These are phyloP conservation scores for Paraleonurus japonicus DNA, from an alignment of 257 asterid genomes.

Conservation along the genomic window DNA sequence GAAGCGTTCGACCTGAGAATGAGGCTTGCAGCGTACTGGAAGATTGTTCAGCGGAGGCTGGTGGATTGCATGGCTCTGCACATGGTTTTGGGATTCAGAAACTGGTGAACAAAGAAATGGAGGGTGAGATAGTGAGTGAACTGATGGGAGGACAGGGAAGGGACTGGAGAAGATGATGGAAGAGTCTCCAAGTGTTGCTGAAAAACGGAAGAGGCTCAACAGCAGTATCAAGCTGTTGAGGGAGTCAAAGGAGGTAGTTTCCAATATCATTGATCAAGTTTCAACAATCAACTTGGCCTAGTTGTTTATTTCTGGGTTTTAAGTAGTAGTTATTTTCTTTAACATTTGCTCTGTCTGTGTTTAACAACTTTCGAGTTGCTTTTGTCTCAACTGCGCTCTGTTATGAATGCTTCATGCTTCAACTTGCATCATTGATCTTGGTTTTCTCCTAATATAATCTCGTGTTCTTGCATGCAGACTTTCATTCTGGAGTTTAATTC, in stretches of 20 bases:
- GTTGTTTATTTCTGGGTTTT: background rate
- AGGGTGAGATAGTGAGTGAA: constrained; percentile 21
- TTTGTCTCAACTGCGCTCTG: background rate
- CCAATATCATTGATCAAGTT: constrained; percentile 29
- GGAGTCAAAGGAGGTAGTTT: constrained; percentile 37
- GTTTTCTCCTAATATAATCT: too few species aligned
- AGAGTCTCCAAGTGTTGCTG: constrained; percentile 27
- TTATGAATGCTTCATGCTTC: too few species aligned
- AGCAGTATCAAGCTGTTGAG: constrained; percentile 30
- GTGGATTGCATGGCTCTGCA: constrained; percentile 29
- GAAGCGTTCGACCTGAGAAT: constrained; percentile 35
- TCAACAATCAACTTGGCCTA: background rate
- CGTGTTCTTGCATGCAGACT: too few species aligned
- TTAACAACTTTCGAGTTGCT: background rate
- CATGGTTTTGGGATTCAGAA: constrained; percentile 16
- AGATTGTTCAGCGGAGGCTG: constrained; percentile 20
- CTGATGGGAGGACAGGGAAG: constrained; percentile 24
- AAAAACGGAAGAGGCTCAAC: constrained; percentile 31
- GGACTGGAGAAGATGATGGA: constrained; percentile 36
- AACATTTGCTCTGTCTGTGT: too few species aligned
- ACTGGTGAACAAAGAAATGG: constrained; percentile 24
- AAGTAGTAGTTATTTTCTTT: background rate
- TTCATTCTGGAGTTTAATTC: too few species aligned
- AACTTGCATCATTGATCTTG: too few species aligned
- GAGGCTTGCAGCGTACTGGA: constrained; percentile 28